Evolutionary conservation across 2,329 filamentous ascomycete genomes (phyloP), one percentile per base, ranked within the genome.

Genomic region (Fusarium sp.): DNA sequence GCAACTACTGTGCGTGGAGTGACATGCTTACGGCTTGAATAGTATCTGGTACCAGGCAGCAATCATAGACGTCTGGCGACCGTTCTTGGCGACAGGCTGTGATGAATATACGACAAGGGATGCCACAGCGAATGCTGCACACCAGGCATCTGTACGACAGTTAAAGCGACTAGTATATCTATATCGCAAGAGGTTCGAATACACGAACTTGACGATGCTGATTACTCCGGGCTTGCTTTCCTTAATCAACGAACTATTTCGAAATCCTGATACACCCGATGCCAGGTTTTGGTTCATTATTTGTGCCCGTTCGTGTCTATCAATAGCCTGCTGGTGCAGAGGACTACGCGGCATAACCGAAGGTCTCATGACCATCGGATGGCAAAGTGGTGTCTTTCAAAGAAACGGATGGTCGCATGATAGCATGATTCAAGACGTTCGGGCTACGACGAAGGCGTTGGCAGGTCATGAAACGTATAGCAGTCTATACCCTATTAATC

Each of bases 221-320:
- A 45, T 56, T 0, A 56, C 58, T 0, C 58, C 56, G 1, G 58
- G 56, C 1, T 7, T 56, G 2, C 7, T 61, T 2, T 34, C 25
- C 0, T 12, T 61, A 5, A 32, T 61, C 7, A 61, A 61, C 2
- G 58, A 61, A 7, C 9, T 61, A 0, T 61, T 19, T 19, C 49
- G 50, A 6, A 38, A 41, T 1, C 49, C 56, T 0, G 9, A 22
- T 4, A 9, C 39, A 7, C 15, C 58, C 8, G 57, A 56, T 6
- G 58, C 58, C 0, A 43, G 50, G 0, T 61, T 61, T 4, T 56
- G 52, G 43, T 61, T 61, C 26, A 61, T 61, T 0, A 5, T 61
- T 1, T 13, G 43, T 1, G 39, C 57, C 0, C 58, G 58, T 1
- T 56, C 56, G 2, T 61, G 39, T 10, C 1, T 61, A 0, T 61